Conservation (phyloP, 2,329 filamentous ascomycete species). For the Xylaria digitata region DNA sequence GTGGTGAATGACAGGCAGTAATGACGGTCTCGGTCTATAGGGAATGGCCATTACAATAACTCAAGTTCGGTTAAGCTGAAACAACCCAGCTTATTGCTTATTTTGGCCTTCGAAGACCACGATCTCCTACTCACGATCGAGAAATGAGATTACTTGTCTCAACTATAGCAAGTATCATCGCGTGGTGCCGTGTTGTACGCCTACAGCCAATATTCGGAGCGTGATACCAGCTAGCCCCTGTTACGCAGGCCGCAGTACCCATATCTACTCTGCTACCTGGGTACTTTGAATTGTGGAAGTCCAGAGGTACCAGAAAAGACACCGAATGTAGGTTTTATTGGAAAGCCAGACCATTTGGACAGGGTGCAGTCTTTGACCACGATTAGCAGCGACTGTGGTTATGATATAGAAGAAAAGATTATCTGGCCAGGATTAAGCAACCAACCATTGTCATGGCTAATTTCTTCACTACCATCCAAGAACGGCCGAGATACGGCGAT, state of each 20-base stretch:
- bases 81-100: constrained; percentile 10
- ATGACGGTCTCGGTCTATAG: constrained; percentile 5
- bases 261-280: not conserved
- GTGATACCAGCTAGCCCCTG: not conserved
- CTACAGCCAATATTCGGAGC: constrained; percentile 3
- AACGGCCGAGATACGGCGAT: not conserved
- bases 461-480: not conserved
- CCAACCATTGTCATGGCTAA: not conserved
- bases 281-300: constrained; percentile 1
- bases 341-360: constrained; percentile 7
- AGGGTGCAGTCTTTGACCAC: constrained; percentile 1
- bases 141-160: constrained; percentile 2
- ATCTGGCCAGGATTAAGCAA: not conserved
- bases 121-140: not conserved
- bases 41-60: constrained; percentile 13
- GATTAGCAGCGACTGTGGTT: not conserved
- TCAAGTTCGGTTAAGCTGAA: constrained; percentile 1
- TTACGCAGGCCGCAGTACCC: not conserved
- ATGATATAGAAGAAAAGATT: not conserved
- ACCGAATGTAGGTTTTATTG: not conserved
- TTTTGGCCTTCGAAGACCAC: constrained; percentile 7
- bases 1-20: constrained; percentile 5
- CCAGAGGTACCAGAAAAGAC: not conserved
- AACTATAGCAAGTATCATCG: not conserved
- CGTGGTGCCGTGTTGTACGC: not conserved